Percentiles rank a stretch among this genome's conserved stretches.
phyloP scores from a whole-genome alignment of 257 asterid species.

The Lycium ferocissimum region DNA sequence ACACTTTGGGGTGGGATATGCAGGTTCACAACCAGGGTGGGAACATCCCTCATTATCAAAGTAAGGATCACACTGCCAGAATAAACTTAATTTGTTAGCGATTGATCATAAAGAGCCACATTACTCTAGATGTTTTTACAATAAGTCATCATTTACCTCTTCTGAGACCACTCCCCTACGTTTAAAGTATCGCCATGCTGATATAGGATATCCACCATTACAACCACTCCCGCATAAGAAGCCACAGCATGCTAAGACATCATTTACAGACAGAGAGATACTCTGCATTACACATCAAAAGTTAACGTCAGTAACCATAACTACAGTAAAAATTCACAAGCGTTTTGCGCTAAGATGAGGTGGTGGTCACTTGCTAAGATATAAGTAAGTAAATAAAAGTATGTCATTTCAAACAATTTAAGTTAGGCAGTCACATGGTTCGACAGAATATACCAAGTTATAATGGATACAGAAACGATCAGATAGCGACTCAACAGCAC shows the following conservation, averaged over 20 bases:
- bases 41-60: conserved; percentile 89
- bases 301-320: conserved; percentile 2
- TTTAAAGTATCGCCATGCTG: conserved; percentile 90
- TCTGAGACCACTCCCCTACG: conserved; percentile 82
- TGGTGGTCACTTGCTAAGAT: background rate
- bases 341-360: background rate
- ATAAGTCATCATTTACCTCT: conserved; percentile 59
- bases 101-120: conserved; percentile 2
- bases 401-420: background rate
- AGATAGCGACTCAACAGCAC: conserved; percentile 86
- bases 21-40: conserved; percentile 96
- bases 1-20: conserved; percentile 84
- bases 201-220: conserved; percentile 86
- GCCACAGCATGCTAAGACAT: conserved; percentile 93
- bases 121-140: background rate
- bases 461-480: conserved; percentile 91
- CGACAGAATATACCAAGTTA: conserved; percentile 50
- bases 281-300: conserved; percentile 51
- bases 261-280: conserved; percentile 85
- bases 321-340: background rate
- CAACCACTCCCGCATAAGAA: conserved; percentile 93
- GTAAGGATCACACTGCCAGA: conserved; percentile 94
- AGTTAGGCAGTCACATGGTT: background rate
- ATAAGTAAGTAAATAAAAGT: background rate
- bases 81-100: conserved; percentile 28